A percentile compares a stretch with the other conserved stretches of the same genome.
Evolutionary conservation across 2,329 filamentous ascomycete genomes (phyloP).

Genomic region (Nannizzia gypsea): DNA sequence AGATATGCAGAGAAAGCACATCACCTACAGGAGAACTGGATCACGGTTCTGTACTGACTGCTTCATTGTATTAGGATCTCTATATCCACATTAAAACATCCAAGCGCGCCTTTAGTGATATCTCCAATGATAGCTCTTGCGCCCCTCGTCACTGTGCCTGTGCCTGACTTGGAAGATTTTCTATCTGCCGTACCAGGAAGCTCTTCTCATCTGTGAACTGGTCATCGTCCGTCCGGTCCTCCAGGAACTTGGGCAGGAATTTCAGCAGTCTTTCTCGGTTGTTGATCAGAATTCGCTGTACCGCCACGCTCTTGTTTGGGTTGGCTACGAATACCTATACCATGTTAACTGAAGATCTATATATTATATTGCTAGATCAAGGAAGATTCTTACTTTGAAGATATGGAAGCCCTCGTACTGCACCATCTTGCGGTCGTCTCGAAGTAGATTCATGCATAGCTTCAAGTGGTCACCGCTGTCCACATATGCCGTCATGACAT

Average conservation of each 20-base stretch:
- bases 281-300: constrained; percentile 91
- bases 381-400: constrained; percentile 56
- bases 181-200: constrained; percentile 91
- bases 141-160: background rate
- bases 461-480: constrained; percentile 92
- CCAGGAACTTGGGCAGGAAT: constrained; percentile 83
- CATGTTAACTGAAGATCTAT: background rate
- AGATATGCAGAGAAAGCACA: background rate
- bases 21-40: background rate
- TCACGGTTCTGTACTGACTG: background rate
- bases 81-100: constrained; percentile 2
- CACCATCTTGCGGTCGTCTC: constrained; percentile 96
- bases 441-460: constrained; percentile 92
- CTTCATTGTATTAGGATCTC: background rate
- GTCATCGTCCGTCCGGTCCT: constrained; percentile 91
- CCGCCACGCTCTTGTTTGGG: constrained; percentile 91
- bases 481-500: constrained; percentile 95
- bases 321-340: constrained; percentile 85
- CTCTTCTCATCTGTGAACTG: constrained; percentile 98
- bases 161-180: constrained; percentile 28
- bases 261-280: constrained; percentile 82
- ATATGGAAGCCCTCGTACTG: constrained; percentile 99
- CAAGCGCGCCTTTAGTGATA: background rate
- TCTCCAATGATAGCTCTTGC: background rate
- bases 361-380: background rate